phyloP scores from a whole-genome alignment of 257 asterid species.

The Solanum arcanum region DNA sequence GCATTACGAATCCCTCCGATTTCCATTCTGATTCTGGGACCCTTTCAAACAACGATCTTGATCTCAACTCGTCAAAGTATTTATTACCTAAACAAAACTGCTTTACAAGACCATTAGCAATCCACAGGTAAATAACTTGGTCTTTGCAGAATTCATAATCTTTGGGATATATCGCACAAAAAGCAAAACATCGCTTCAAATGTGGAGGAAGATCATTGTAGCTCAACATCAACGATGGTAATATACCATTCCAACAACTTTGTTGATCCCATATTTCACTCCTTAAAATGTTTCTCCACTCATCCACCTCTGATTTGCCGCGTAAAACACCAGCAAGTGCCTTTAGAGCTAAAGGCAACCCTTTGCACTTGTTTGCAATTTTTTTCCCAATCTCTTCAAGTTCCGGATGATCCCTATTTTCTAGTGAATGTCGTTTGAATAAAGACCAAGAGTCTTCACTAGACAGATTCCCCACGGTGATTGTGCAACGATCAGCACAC shows the following conservation, averaged over 20 bases:
- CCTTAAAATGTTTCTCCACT: not conserved
- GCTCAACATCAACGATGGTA: not conserved
- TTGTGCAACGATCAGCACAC: not conserved
- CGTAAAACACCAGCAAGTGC: not conserved
- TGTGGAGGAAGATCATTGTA: not conserved
- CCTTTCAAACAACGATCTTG: not conserved
- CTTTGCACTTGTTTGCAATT: not conserved
- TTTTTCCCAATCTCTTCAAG: not conserved
- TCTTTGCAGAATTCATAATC: not conserved
- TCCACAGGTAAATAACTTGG: not conserved
- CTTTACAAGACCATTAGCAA: not conserved
- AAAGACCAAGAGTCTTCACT: not conserved
- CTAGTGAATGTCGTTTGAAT: not conserved
- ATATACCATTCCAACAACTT: not conserved
- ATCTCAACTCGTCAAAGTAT: not conserved
- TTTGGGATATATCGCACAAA: slow-evolving; percentile 2
- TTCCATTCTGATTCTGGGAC: not conserved
- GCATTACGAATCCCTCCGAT: not conserved
- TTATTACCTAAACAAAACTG: not conserved
- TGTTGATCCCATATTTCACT: not conserved
- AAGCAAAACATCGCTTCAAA: not conserved
- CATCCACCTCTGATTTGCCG: not conserved
- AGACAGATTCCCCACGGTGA: not conserved
- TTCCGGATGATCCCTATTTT: not conserved
- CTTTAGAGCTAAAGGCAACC: not conserved